Conservation (phyloP, 352 stramenopile species). For the Phytophthora palmivora region DNA sequence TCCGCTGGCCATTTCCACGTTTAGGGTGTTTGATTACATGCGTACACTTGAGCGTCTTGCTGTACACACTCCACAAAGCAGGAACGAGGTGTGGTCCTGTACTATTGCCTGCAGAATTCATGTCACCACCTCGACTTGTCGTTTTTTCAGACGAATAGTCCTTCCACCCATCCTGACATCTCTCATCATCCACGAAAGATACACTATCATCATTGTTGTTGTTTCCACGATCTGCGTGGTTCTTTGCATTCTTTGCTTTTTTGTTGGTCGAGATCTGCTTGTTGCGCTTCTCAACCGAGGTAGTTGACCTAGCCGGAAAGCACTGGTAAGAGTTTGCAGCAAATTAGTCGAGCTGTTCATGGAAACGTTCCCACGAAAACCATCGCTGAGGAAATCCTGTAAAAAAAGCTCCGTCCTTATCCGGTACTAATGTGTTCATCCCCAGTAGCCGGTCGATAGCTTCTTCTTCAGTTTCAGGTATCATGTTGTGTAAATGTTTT, state of each 20-base stretch:
- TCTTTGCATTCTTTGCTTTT: background rate
- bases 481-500: background rate
- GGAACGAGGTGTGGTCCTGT: too few species aligned
- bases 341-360: constrained; percentile 5
- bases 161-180: too few species aligned
- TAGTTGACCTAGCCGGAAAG: background rate
- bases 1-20: too few species aligned
- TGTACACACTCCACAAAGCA: too few species aligned
- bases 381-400: constrained; percentile 2
- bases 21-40: too few species aligned
- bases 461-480: constrained; percentile 5
- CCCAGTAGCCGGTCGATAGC: background rate
- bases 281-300: constrained; percentile 3
- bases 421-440: background rate
- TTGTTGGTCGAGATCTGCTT: background rate
- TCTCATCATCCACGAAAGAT: too few species aligned
- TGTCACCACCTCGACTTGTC: too few species aligned
- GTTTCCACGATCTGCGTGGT: too few species aligned
- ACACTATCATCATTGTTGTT: too few species aligned
- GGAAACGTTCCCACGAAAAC: constrained; percentile 2
- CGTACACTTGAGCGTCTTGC: too few species aligned
- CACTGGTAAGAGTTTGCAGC: background rate
- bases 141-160: too few species aligned
- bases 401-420: background rate
- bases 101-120: too few species aligned